Evolutionary conservation across 2,329 filamentous ascomycete genomes (phyloP).

Genomic region (Orbilia quercus): DNA sequence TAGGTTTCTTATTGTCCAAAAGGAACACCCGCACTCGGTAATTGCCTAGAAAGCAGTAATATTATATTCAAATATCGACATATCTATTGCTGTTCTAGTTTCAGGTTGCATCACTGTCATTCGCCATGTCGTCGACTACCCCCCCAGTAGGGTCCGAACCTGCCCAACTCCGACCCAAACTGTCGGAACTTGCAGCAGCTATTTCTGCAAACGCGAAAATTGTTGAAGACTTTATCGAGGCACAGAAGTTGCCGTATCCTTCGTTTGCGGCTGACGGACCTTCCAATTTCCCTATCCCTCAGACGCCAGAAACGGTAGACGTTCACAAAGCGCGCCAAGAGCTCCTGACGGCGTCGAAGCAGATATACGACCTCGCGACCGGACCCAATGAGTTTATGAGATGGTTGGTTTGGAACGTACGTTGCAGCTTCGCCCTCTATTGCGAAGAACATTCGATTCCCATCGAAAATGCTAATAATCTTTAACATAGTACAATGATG

Average conservation of each 20-base stretch:
- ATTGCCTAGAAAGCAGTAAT: constrained; percentile 1
- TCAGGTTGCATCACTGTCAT: neutral
- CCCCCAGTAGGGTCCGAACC: constrained; percentile 28
- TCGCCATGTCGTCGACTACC: constrained; percentile 26
- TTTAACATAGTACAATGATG: constrained; percentile 41
- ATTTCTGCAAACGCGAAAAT: constrained; percentile 56
- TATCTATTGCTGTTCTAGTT: neutral
- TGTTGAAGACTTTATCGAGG: constrained; percentile 53
- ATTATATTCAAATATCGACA: constrained; percentile 9
- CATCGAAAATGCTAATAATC: neutral
- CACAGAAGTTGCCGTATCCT: constrained; percentile 50
- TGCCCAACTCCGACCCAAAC: constrained; percentile 48
- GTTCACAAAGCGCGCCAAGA: constrained; percentile 54
- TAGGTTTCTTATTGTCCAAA: constrained; percentile 18
- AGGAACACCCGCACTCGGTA: neutral
- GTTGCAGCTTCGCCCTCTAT: constrained; percentile 1
- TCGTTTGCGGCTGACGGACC: constrained; percentile 51
- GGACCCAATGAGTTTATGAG: constrained; percentile 51
- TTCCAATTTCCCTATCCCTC: constrained; percentile 44
- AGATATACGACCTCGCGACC: constrained; percentile 47
- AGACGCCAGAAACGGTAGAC: constrained; percentile 34
- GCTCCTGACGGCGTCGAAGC: constrained; percentile 51
- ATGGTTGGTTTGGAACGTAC: constrained; percentile 55
- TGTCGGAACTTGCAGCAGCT: constrained; percentile 55
- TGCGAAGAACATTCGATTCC: neutral